These are phyloP conservation scores for Chaetomium sp. DNA, from an alignment of 2,329 filamentous ascomycete species.

Conservation along the genomic window DNA sequence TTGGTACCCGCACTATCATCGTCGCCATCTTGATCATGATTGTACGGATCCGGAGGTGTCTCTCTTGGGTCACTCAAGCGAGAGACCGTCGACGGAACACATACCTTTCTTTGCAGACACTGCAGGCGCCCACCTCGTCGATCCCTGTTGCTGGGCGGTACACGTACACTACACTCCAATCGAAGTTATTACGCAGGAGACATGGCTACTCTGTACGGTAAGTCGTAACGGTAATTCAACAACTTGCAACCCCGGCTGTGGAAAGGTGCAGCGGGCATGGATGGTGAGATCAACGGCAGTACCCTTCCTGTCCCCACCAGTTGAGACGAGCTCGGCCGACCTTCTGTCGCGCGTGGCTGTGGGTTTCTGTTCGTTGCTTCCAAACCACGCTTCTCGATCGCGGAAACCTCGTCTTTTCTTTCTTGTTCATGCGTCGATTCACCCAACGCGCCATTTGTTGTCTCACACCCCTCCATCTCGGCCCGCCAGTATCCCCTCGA, in stretches of 20 bases:
- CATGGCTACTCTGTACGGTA: not conserved
- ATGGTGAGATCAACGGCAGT: conserved; percentile 14
- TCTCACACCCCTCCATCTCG: conserved; percentile 7
- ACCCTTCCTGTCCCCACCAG: conserved; percentile 6
- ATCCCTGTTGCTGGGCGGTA: no score
- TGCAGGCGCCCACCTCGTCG: no score
- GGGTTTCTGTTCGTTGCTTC: not conserved
- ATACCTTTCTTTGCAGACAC: no score
- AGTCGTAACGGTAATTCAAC: not conserved
- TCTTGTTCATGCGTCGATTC: conserved; percentile 9
- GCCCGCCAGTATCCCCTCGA: conserved; percentile 1
- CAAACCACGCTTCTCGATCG: conserved; percentile 11
- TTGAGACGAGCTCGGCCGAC: not conserved
- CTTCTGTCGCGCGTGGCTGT: conserved; percentile 10
- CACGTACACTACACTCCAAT: no score
- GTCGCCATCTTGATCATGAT: no score
- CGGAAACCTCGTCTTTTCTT: not conserved
- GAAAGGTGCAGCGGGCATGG: conserved; percentile 5
- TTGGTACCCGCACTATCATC: no score
- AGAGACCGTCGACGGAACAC: no score
- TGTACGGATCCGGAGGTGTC: no score
- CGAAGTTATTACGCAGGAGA: not conserved
- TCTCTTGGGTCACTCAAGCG: no score
- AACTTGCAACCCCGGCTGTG: conserved; percentile 4
- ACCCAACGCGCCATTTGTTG: conserved; percentile 7